Base-by-base conservation (phyloP, 805 yeast species). In the Candida tammaniensis region DNA sequence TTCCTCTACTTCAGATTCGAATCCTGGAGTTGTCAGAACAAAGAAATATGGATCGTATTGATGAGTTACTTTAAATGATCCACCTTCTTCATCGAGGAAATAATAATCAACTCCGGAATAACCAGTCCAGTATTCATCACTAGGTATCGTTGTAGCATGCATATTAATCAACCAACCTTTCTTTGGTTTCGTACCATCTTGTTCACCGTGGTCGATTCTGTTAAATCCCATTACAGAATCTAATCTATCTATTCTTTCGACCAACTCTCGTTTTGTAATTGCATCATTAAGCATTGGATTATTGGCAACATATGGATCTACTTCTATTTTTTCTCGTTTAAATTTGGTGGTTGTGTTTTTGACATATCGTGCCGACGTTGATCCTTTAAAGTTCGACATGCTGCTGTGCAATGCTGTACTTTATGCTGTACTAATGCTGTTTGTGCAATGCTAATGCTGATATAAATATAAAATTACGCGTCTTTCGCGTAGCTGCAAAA, bases 51-150 rank as follows among this genome's bases (percentile, higher is more conserved):
- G 99, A 47, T 86, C 88, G 53, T 76, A 86, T 38, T 74, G 82
- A 10, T 86, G 59, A 1, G 95, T 82, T 4, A 88, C 81, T 54
- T 91, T 93, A 67, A 94, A 93, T 27, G 85, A 78, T 5, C 97
- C 98, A 30, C 99, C 99, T 55, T 89, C 97, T 50, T 86, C 96
- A 55, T 89, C 98, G 6, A 93, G 61, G 48, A 94, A 93, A 54
- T 94, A 94, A 57, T 83, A 88, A 49, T 93, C 97, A 3, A 91
- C 96, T 3, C 91, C 98, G 0, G 96, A 76, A 22, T 75, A 68
- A 7, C 95, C 96, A n/a, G 75, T 67, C 8, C 71, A 48, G 27
- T 68, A 64, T 20, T 77, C 80, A 4, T 74, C 76, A 9, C 76
- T 71, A 2, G 82, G 76, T 3, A 84, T 56, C 1, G 84, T 68